Conservation (phyloP, 192 early-diverging fungal species). For the Coemansia sp. region DNA sequence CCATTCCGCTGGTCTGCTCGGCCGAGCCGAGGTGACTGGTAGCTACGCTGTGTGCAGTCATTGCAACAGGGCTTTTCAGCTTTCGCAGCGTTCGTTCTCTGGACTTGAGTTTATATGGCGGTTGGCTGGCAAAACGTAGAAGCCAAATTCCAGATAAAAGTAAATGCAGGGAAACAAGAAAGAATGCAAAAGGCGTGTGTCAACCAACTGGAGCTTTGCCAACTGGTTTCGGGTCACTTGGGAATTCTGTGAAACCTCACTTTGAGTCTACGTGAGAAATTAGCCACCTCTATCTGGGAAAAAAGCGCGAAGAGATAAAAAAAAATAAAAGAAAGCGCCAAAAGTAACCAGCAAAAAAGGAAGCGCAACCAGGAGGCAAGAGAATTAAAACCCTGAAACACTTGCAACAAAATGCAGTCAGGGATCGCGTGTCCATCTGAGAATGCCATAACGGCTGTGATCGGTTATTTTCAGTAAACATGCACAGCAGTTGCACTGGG, state of each 20-base stretch:
- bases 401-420: neutral
- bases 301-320: neutral
- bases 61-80: neutral
- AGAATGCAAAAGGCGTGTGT: neutral
- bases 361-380: neutral
- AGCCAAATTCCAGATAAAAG: neutral
- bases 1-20: neutral
- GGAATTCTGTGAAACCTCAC: neutral
- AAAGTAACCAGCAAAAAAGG: neutral
- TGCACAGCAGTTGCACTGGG: neutral
- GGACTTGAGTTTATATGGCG: neutral
- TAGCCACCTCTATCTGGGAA: neutral
- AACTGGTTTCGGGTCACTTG: neutral
- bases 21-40: too few species aligned
- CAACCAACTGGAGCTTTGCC: neutral
- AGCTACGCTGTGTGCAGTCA: neutral
- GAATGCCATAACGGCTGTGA: conserved; percentile 8
- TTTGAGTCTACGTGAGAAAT: neutral
- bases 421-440: neutral
- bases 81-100: neutral
- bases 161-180: neutral
- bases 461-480: neutral
- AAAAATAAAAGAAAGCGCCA: neutral
- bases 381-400: neutral
- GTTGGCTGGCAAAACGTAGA: neutral